phyloP scores from a whole-genome alignment of 2,329 filamentous ascomycete species.

The Xylaria polymorpha region DNA sequence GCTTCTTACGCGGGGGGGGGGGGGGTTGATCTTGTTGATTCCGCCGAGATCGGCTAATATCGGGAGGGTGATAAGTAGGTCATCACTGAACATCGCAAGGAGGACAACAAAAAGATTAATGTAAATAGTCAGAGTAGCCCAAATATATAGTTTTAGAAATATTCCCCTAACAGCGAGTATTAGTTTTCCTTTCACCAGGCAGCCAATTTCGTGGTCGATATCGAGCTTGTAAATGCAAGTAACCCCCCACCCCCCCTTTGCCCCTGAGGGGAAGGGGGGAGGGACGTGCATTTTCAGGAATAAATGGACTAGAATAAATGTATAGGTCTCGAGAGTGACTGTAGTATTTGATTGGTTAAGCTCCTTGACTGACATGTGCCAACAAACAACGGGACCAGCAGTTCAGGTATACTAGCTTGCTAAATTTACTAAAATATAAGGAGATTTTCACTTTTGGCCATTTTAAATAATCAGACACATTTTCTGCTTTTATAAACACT shows the following conservation, averaged over 20 bases:
- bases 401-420: neutral
- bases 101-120: too few species aligned
- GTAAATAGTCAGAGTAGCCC: too few species aligned
- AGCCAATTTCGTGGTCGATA: neutral
- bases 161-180: too few species aligned
- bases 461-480: neutral
- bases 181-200: neutral
- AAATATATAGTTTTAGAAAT: too few species aligned
- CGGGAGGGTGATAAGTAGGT: neutral
- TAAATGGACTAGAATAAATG: too few species aligned
- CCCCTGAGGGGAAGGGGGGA: too few species aligned
- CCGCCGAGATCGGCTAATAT: neutral
- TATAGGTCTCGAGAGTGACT: neutral
- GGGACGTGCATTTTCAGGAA: too few species aligned
- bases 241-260: too few species aligned
- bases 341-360: too few species aligned
- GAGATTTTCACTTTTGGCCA: neutral
- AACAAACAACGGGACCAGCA: neutral
- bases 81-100: too few species aligned
- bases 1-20: neutral
- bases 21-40: neutral
- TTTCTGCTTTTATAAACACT: too few species aligned
- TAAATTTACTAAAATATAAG: neutral
- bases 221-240: neutral
- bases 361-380: neutral